These are phyloP conservation scores for Macrolepiota dolichaula DNA, from an alignment of 768 basidiomycete genomes.

Conservation along the genomic window DNA sequence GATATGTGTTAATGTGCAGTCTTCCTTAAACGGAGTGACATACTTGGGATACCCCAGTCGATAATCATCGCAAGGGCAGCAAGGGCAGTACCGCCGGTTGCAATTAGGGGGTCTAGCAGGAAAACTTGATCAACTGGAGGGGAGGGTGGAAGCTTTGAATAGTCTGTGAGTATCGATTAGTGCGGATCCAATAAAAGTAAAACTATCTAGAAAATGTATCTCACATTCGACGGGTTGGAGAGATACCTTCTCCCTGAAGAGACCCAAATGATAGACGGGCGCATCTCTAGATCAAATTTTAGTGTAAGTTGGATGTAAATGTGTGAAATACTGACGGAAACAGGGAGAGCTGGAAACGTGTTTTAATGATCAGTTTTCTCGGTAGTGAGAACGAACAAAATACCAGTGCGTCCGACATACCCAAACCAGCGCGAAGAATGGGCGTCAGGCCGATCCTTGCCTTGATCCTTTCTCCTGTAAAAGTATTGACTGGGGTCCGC, in stretches of 20 bases:
- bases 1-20: not conserved
- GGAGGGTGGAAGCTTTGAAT: conserved; percentile 80
- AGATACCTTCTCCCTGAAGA: conserved; percentile 83
- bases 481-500: conserved; percentile 79
- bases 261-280: conserved; percentile 85
- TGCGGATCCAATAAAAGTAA: too few species aligned
- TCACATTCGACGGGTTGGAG: conserved; percentile 90
- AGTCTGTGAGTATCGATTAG: conserved; percentile 46
- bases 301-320: not conserved
- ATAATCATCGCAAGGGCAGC: conserved; percentile 85
- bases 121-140: conserved; percentile 82
- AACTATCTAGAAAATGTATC: conserved; percentile 14
- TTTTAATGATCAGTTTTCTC: not conserved
- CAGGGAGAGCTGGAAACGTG: conserved; percentile 48
- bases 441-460: conserved; percentile 84
- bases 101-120: conserved; percentile 89
- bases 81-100: conserved; percentile 89
- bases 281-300: conserved; percentile 46
- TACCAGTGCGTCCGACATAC: conserved; percentile 86
- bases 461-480: conserved; percentile 74
- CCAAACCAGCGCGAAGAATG: conserved; percentile 88
- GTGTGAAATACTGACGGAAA: conserved; percentile 63
- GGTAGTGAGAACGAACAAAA: conserved; percentile 32
- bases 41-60: conserved; percentile 80
- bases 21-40: conserved; percentile 16